Percentiles rank a stretch among this genome's conserved stretches.
These are phyloP conservation scores for Helianthus annuus DNA, from an alignment of 129 eudicot species.

Conservation along the genomic window DNA sequence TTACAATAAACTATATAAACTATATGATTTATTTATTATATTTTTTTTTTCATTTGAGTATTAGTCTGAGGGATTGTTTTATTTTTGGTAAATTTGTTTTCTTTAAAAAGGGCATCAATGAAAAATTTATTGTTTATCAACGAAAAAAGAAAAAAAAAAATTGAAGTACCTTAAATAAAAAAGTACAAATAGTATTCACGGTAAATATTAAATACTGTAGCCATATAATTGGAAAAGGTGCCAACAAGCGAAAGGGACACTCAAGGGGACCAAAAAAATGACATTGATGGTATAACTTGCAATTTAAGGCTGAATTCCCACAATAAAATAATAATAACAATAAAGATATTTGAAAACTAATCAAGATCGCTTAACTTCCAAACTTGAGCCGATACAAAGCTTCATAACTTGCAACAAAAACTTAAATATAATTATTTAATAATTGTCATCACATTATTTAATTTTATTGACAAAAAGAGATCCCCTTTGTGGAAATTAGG, in stretches of 20 bases:
- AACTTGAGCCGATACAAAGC: not conserved
- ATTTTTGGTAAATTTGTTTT: too few species aligned
- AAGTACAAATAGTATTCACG: not conserved
- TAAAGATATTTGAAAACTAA: not conserved
- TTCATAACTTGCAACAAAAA: not conserved
- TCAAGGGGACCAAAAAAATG: not conserved
- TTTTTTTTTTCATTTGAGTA: too few species aligned
- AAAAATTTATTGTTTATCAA: too few species aligned
- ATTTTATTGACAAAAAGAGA: not conserved
- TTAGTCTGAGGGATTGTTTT: too few species aligned
- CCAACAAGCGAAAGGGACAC: not conserved
- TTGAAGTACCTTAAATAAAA: too few species aligned
- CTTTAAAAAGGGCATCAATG: too few species aligned
- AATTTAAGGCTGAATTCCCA: not conserved
- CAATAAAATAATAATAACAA: not conserved
- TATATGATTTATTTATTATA: too few species aligned
- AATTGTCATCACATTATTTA: not conserved
- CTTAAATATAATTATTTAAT: not conserved
- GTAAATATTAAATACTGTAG: not conserved
- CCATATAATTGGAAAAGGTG: not conserved
- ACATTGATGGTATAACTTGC: not conserved
- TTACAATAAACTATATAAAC: too few species aligned
- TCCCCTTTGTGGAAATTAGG: not conserved
- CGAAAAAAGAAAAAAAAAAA: too few species aligned
- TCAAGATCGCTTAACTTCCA: slow-evolving; percentile 8